These are phyloP conservation scores for Diaporthe ampelina DNA, from an alignment of 2,329 filamentous ascomycete genomes.

Conservation along the genomic window DNA sequence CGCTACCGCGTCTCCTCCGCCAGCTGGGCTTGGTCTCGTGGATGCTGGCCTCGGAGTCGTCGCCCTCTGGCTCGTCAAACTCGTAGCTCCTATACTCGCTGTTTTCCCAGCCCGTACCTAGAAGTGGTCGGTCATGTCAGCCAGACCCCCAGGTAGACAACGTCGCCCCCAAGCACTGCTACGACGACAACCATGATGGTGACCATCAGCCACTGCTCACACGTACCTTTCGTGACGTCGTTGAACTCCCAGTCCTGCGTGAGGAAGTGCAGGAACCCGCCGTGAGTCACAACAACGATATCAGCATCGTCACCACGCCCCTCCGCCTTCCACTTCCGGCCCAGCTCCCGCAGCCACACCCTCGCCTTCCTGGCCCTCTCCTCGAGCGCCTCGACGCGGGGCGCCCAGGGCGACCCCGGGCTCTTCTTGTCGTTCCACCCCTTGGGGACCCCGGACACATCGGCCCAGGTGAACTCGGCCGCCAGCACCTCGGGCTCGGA, in stretches of 20 bases:
- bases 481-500: constrained; percentile 67
- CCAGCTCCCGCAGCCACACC: constrained; percentile 66
- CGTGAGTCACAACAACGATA: constrained; percentile 84
- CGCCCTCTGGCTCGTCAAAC: constrained; percentile 64
- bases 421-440: constrained; percentile 80
- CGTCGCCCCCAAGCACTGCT: not conserved
- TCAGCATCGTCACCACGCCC: constrained; percentile 58
- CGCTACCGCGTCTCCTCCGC: constrained; percentile 58
- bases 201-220: not conserved
- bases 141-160: constrained; percentile 42
- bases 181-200: no score
- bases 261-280: constrained; percentile 86
- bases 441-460: constrained; percentile 71
- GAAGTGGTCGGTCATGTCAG: not conserved
- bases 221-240: constrained; percentile 55
- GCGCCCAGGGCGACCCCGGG: constrained; percentile 59
- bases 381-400: constrained; percentile 66
- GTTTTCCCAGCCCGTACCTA: constrained; percentile 81
- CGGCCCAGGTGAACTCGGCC: constrained; percentile 74
- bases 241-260: constrained; percentile 84
- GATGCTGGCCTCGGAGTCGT: constrained; percentile 62
- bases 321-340: constrained; percentile 50
- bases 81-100: constrained; percentile 79
- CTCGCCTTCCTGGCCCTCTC: constrained; percentile 73
- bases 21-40: constrained; percentile 65